Evolutionary conservation across 805 yeast genomes (phyloP).

Genomic region (Helenozyma rhizophorensis): DNA sequence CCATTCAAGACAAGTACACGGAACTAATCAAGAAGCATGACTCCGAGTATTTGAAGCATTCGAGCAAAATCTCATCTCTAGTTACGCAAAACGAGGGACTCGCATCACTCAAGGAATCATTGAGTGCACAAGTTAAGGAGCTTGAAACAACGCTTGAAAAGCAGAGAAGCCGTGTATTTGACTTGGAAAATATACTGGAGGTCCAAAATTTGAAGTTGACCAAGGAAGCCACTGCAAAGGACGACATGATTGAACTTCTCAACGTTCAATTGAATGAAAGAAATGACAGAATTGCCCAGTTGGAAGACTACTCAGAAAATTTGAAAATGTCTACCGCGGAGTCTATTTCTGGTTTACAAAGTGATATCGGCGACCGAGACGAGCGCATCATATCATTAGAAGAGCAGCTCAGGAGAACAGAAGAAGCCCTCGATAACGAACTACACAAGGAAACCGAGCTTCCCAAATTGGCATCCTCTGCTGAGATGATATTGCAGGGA

Average conservation of each 20-base stretch:
- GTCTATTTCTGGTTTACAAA: conserved; percentile 30
- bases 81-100: conserved; percentile 24
- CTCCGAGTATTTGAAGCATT: conserved; percentile 26
- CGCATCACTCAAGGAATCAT: conserved; percentile 24
- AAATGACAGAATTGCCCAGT: conserved; percentile 45
- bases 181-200: conserved; percentile 22
- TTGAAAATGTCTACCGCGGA: conserved; percentile 36
- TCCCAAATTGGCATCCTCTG: conserved; percentile 51
- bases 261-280: conserved; percentile 51
- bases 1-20: conserved; percentile 33
- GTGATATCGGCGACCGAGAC: conserved; percentile 34
- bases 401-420: conserved; percentile 36
- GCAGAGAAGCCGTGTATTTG: conserved; percentile 16
- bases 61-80: conserved; percentile 27
- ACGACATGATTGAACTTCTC: conserved; percentile 54
- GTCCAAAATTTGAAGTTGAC: conserved; percentile 45
- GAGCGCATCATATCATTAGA: conserved; percentile 26
- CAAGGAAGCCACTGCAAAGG: conserved; percentile 47
- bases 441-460: conserved; percentile 35
- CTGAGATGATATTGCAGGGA: conserved; percentile 47
- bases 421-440: conserved; percentile 38
- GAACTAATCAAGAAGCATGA: conserved; percentile 37
- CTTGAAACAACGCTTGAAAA: conserved; percentile 40
- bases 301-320: conserved; percentile 46
- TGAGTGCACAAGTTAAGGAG: conserved; percentile 37